Conservation (phyloP, 768 basidiomycete genomes). For the Macrolepiota fuliginosa region DNA sequence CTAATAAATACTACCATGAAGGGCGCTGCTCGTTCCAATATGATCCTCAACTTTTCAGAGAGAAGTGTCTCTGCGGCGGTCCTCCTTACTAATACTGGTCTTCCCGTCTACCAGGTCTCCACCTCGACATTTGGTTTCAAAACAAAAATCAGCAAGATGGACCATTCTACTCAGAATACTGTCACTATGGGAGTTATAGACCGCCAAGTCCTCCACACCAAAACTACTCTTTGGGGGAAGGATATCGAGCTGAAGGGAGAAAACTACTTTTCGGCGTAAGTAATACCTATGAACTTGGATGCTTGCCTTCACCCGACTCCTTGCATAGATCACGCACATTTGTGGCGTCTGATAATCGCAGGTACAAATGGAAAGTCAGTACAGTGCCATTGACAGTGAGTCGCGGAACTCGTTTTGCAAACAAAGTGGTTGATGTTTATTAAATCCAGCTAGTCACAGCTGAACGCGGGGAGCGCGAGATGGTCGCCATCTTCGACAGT, state of each 20-base stretch:
- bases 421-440: neutral
- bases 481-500: neutral
- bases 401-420: neutral
- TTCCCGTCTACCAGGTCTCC: neutral
- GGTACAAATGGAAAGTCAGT: neutral
- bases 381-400: neutral
- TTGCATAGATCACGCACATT: neutral
- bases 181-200: neutral
- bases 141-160: neutral
- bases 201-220: neutral
- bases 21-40: neutral
- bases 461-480: neutral
- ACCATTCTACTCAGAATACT: neutral
- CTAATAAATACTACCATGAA: neutral
- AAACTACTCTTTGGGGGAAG: neutral
- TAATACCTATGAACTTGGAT: neutral
- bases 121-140: neutral
- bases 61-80: neutral
- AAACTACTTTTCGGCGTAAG: neutral
- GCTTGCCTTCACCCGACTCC: neutral
- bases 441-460: neutral
- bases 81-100: neutral
- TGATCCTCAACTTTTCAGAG: neutral
- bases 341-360: neutral
- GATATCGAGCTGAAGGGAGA: neutral